Conservation (phyloP, 2,329 filamentous ascomycete species). For the Neurospora sp. region DNA sequence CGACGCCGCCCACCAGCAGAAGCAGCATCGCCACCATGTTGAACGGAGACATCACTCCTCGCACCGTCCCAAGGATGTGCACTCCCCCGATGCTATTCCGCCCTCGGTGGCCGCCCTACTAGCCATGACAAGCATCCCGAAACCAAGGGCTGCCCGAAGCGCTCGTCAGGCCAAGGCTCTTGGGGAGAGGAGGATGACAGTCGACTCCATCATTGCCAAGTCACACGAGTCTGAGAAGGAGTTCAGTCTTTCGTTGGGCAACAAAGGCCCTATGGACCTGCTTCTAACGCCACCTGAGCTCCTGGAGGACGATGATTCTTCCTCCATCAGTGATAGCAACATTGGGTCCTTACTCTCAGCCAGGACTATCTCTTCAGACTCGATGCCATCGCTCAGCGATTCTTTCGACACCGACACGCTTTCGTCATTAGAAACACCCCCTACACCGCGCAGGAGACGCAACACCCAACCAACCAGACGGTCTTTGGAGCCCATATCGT, state of each 20-base stretch:
- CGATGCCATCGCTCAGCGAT: conserved; percentile 48
- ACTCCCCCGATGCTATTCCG: conserved; percentile 44
- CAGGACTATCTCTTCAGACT: conserved; percentile 49
- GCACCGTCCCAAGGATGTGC: conserved; percentile 30
- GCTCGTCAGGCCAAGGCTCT: conserved; percentile 18
- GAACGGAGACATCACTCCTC: conserved; percentile 20
- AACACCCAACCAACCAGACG: conserved; percentile 35
- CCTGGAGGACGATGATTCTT: conserved; percentile 34
- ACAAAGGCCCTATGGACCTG: conserved; percentile 46
- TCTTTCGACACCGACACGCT: conserved; percentile 41
- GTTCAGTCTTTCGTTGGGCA: conserved; percentile 39
- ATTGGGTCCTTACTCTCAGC: conserved; percentile 42
- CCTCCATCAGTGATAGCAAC: conserved; percentile 39
- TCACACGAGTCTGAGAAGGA: conserved; percentile 49
- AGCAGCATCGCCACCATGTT: conserved; percentile 8
- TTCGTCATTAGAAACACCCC: conserved; percentile 40
- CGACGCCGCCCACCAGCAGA: conserved; percentile 24
- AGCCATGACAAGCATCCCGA: conserved; percentile 51
- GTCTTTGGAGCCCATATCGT: conserved; percentile 44
- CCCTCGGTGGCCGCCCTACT: conserved; percentile 51
- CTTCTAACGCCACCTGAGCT: conserved; percentile 53
- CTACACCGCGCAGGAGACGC: conserved; percentile 30
- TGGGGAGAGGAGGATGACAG: conserved; percentile 34
- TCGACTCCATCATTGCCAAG: conserved; percentile 45
- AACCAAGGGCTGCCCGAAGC: conserved; percentile 29